Conservation (phyloP, 2,329 filamentous ascomycete genomes). For the Spiromastix sp. region DNA sequence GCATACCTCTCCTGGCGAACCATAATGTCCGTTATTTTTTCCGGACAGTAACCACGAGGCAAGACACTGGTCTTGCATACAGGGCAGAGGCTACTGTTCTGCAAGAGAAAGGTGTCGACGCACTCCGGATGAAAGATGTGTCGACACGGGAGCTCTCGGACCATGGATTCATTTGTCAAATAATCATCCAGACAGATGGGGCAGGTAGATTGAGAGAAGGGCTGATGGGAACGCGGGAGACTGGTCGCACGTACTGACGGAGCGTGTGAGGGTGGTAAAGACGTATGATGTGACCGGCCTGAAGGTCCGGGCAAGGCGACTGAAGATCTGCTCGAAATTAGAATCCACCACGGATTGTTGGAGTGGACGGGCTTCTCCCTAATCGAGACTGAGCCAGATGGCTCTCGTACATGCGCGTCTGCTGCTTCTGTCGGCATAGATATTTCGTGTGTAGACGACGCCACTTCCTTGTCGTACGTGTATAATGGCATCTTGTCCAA, state of each 20-base stretch:
- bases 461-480: constrained; percentile 63
- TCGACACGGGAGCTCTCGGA: constrained; percentile 77
- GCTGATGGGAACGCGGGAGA: not conserved
- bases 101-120: constrained; percentile 71
- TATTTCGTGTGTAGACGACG: no score
- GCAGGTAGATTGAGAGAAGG: constrained; percentile 66
- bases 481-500: constrained; percentile 69
- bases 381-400: no score
- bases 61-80: constrained; percentile 80
- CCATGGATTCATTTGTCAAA: constrained; percentile 55
- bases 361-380: no score
- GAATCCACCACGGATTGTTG: no score
- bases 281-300: no score
- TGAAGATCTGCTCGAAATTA: no score
- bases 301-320: not conserved
- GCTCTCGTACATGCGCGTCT: no score
- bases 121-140: constrained; percentile 93
- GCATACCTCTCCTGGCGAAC: constrained; percentile 64
- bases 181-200: constrained; percentile 86
- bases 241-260: not conserved
- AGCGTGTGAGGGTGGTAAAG: not conserved
- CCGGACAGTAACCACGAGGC: constrained; percentile 55
- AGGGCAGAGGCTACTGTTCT: constrained; percentile 78
- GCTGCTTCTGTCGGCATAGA: not conserved
- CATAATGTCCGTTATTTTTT: constrained; percentile 70